These are phyloP conservation scores for Sugiyamaella novakii DNA, from an alignment of 1,139 yeast genomes.

Conservation along the genomic window DNA sequence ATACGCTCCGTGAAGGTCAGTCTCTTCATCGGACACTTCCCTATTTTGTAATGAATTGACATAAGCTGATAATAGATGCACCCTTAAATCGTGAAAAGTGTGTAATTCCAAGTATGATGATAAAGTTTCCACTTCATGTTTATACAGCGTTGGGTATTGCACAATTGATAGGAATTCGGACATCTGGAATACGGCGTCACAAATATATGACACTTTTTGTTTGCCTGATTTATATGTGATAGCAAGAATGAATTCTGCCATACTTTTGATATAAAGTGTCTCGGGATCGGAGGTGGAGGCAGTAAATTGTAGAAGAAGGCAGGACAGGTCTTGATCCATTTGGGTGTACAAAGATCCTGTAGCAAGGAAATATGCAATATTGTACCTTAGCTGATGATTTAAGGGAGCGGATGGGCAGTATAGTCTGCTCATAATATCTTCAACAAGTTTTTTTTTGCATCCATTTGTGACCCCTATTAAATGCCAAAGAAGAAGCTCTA, in stretches of 20 bases:
- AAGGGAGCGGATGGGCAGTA: background rate
- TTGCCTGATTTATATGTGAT: slow-evolving; percentile 2
- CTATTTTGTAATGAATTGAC: background rate
- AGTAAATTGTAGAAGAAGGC: background rate
- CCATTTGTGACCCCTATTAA: background rate
- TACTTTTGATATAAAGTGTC: slow-evolving; percentile 11
- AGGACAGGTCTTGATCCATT: background rate
- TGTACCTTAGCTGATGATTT: background rate
- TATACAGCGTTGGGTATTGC: slow-evolving; percentile 1
- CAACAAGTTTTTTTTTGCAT: background rate
- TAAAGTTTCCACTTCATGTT: slow-evolving; percentile 10
- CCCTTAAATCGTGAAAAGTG: slow-evolving; percentile 6
- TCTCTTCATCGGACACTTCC: background rate
- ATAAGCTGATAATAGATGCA: slow-evolving; percentile 1
- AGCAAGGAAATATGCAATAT: slow-evolving; percentile 7
- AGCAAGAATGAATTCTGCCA: slow-evolving; percentile 11
- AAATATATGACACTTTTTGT: slow-evolving; percentile 8
- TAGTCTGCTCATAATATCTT: background rate
- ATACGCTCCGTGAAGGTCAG: background rate
- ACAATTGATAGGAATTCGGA: background rate
- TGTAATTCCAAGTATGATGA: slow-evolving; percentile 14
- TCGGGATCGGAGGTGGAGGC: slow-evolving; percentile 1
- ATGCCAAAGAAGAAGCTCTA: slow-evolving; percentile 7
- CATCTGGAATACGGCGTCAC: slow-evolving; percentile 5
- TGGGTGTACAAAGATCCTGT: slow-evolving; percentile 2